Evolutionary conservation across 2,329 filamentous ascomycete species (phyloP).

Genomic region (Fusarium papillatum): DNA sequence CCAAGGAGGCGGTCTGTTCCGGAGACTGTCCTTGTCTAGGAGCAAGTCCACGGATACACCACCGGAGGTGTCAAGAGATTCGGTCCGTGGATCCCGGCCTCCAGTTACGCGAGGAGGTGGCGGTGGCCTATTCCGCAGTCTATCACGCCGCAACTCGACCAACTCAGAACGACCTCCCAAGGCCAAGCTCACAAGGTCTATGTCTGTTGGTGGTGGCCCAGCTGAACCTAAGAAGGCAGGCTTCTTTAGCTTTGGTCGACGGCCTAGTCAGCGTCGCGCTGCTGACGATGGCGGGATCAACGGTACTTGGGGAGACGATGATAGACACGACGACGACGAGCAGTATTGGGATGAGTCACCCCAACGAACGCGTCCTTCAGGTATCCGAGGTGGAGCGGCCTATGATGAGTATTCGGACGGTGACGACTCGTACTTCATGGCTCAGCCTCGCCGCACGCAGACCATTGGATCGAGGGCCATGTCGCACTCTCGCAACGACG

Average conservation of each 20-base stretch:
- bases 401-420: constrained; percentile 66
- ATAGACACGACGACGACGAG: constrained; percentile 47
- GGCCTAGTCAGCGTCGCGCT: constrained; percentile 54
- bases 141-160: constrained; percentile 52
- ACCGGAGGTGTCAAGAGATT: constrained; percentile 53
- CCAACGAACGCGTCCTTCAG: constrained; percentile 41
- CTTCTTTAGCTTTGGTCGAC: constrained; percentile 57
- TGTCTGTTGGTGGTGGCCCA: constrained; percentile 65
- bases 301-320: constrained; percentile 64
- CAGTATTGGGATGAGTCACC: constrained; percentile 41
- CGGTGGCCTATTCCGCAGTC: constrained; percentile 60
- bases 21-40: constrained; percentile 58
- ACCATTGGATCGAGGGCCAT: constrained; percentile 47
- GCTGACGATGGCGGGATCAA: constrained; percentile 68
- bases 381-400: constrained; percentile 57
- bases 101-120: constrained; percentile 59
- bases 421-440: constrained; percentile 70
- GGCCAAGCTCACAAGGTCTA: constrained; percentile 65
- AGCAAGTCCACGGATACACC: constrained; percentile 51
- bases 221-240: constrained; percentile 61
- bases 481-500: constrained; percentile 42
- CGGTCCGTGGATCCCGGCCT: constrained; percentile 60
- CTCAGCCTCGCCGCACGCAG: constrained; percentile 50
- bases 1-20: constrained; percentile 55
- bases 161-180: constrained; percentile 50